These are phyloP conservation scores for Celoporthe dispersa DNA, from an alignment of 2,329 filamentous ascomycete species.

Conservation along the genomic window DNA sequence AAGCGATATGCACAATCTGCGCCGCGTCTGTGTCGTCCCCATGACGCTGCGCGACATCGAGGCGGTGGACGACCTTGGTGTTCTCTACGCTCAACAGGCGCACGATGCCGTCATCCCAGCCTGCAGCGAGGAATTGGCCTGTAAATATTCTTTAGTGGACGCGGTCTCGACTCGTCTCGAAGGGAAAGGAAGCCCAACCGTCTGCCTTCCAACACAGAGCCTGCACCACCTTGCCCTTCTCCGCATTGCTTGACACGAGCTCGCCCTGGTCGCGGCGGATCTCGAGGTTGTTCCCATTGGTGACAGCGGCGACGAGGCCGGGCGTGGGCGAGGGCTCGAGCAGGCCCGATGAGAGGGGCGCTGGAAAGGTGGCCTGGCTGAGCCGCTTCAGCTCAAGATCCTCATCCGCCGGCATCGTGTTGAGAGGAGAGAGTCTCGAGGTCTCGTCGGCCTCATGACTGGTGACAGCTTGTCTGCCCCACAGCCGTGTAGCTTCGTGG, in stretches of 20 bases:
- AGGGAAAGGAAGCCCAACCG: constrained; percentile 47
- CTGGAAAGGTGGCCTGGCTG: constrained; percentile 62
- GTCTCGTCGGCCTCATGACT: constrained; percentile 17
- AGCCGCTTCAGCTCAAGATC: constrained; percentile 48
- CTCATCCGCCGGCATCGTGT: constrained; percentile 28
- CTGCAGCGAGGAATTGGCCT: constrained; percentile 80
- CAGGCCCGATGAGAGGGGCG: constrained; percentile 59
- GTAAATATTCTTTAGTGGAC: constrained; percentile 2
- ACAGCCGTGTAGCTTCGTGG: background rate
- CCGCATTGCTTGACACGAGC: constrained; percentile 53
- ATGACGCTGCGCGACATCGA: constrained; percentile 50
- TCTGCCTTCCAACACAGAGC: constrained; percentile 69
- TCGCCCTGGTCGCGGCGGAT: constrained; percentile 83
- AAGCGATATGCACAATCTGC: constrained; percentile 57
- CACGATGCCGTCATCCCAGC: constrained; percentile 80
- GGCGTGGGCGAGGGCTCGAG: constrained; percentile 82
- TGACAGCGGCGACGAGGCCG: constrained; percentile 78
- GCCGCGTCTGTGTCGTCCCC: constrained; percentile 42
- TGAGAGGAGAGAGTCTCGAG: background rate
- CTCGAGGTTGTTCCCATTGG: constrained; percentile 69
- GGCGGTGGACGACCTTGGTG: constrained; percentile 79
- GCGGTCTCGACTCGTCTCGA: constrained; percentile 32
- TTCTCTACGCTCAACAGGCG: constrained; percentile 79
- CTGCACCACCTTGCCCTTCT: constrained; percentile 48
- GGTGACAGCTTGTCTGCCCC: too few species aligned